Percentiles rank a stretch among this genome's conserved stretches.
These are phyloP conservation scores for Linnemannia schmuckeri DNA, from an alignment of 192 early-diverging fungal genomes.

Conservation along the genomic window DNA sequence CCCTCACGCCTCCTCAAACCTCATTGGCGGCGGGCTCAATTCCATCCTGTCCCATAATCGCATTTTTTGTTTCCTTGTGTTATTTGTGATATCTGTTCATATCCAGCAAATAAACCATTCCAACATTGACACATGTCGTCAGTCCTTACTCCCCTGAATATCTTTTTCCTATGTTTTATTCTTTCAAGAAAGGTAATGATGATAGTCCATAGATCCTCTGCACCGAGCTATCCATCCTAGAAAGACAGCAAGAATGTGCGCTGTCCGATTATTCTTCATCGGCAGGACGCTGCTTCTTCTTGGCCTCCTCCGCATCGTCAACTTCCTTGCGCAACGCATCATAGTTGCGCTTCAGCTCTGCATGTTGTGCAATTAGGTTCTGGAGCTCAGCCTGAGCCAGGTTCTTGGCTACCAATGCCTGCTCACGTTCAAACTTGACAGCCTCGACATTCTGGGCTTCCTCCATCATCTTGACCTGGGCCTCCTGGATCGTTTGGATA, in stretches of 20 bases:
- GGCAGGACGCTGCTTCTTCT: conserved; percentile 41
- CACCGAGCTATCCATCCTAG: not conserved
- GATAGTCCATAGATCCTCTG: not conserved
- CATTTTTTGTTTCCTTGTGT: not conserved
- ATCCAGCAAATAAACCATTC: no score
- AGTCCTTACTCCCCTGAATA: not conserved
- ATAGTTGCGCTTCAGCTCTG: conserved; percentile 34
- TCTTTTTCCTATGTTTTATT: not conserved
- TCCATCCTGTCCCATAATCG: not conserved
- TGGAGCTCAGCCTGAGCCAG: conserved; percentile 22
- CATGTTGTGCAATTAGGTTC: conserved; percentile 18
- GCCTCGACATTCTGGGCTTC: conserved; percentile 7
- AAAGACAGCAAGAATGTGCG: not conserved
- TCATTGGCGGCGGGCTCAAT: not conserved
- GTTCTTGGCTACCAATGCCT: conserved; percentile 21
- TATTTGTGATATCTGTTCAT: not conserved
- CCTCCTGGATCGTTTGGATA: conserved; percentile 62
- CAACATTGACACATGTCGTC: no score
- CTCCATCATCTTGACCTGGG: conserved; percentile 27
- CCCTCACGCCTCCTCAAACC: not conserved
- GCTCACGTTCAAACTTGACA: conserved; percentile 25
- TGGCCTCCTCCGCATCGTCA: conserved; percentile 49
- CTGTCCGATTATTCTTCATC: not conserved
- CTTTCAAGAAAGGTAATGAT: not conserved
- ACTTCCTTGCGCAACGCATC: conserved; percentile 62